Base-by-base conservation (phyloP, 441 rosid species). In the Brassica balearica region DNA sequence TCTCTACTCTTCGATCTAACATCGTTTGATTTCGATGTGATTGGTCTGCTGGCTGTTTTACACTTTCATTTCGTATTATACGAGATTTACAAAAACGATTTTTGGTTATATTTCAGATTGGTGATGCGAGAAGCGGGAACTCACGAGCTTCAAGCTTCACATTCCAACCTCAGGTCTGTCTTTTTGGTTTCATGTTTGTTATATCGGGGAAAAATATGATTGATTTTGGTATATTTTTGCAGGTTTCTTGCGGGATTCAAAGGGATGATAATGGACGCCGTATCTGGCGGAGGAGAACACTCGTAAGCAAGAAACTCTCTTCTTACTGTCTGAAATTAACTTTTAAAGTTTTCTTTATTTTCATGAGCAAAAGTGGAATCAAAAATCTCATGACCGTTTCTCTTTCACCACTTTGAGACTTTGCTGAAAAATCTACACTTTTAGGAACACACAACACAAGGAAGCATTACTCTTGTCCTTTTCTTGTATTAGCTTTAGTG, bases 271-370 rank as follows among this genome's bases (percentile, higher is more conserved):
- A 84, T 22, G 87, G 88, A 10, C 88, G 90, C n/a, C 90, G 88
- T 51, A 83, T 87, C 7, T 90, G 95, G 96, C 92, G 96, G 15
- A 85, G 97, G 55, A 89, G 96, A 77, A 84, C 82, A 77, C 81
- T 93, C 91, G 97, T 92, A 46, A 56, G 58, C 6, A 77, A 53
- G 7, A 53, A 14, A 53, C 0, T 46, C 8, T 15, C 22, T 60
- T 59, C 22, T 14, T 48, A 32, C 6, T 62, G 1, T 29, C 53
- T 62, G n/a, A 22, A 38, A n/a, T 12, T n/a, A 3, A 34, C 27
- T 58, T 58, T 59, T 8, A 43, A 10, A 43, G 25, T 17, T 56
- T 19, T 19, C 9, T 56, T 48, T 48, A 9, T 43, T 32, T 22
- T 56, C 8, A 63, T 46, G 63, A 20, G 71, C 79, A 8, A 51